Evolutionary conservation across 2,329 filamentous ascomycete genomes (phyloP).

Genomic region (Neophaeococcomyces aloes): DNA sequence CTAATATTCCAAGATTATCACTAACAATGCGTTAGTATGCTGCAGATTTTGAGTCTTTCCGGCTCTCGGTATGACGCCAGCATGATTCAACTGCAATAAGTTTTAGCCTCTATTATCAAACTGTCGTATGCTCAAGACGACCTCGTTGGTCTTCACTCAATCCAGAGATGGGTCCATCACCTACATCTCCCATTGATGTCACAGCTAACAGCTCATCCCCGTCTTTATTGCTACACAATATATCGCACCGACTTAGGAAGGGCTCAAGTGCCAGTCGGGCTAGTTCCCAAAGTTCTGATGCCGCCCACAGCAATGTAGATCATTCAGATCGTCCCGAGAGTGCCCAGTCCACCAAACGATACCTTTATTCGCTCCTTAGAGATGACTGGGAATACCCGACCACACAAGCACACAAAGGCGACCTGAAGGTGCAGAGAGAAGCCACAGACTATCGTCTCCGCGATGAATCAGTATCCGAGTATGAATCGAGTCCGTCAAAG

Average conservation of each 20-base stretch:
- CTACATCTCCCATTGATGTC: constrained; percentile 4
- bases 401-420: constrained; percentile 3
- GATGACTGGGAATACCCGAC: constrained; percentile 22
- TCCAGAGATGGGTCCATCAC: constrained; percentile 3
- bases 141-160: neutral
- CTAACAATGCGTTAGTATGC: too few relatives aligned
- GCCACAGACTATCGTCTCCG: constrained; percentile 16
- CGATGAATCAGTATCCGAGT: constrained; percentile 18
- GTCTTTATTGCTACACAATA: constrained; percentile 16
- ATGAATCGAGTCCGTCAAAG: constrained; percentile 10
- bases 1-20: too few relatives aligned
- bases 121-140: neutral
- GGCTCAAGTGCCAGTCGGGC: constrained; percentile 12
- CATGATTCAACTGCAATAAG: neutral
- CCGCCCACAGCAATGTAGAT: neutral
- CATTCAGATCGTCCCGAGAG: constrained; percentile 14
- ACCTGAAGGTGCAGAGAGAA: constrained; percentile 10
- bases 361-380: constrained; percentile 15
- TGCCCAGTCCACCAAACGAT: constrained; percentile 13
- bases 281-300: constrained; percentile 12
- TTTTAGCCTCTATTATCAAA: neutral
- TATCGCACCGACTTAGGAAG: constrained; percentile 19
- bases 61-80: constrained; percentile 1
- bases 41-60: neutral
- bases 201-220: neutral